A percentile compares a stretch with the other conserved stretches of the same genome.
Evolutionary conservation across 2,329 filamentous ascomycete genomes (phyloP).

Genomic region (Geoglossum cookeanum): DNA sequence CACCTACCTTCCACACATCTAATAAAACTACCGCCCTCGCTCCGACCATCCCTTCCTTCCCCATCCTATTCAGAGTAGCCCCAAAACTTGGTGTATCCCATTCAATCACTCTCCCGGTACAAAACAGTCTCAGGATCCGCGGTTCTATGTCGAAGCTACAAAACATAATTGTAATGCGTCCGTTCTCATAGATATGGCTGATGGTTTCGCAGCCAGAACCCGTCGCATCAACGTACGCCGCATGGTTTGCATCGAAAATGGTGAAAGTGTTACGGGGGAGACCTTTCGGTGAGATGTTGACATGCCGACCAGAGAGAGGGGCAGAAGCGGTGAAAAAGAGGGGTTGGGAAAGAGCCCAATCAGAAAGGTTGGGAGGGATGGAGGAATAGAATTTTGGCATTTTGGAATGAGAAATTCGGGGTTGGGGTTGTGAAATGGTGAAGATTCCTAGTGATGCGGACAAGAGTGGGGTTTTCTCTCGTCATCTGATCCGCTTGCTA

Average conservation of each 20-base stretch:
- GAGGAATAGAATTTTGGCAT: slow-evolving; percentile 42
- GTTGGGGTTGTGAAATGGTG: no score
- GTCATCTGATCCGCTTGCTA: no score
- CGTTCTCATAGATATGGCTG: slow-evolving; percentile 57
- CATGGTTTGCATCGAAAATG: slow-evolving; percentile 37
- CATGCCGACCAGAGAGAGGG: slow-evolving; percentile 44
- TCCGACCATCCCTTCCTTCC: slow-evolving; percentile 21
- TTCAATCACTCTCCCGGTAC: slow-evolving; percentile 38
- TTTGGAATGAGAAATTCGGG: background rate
- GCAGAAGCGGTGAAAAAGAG: slow-evolving; percentile 62
- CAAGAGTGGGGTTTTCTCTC: no score
- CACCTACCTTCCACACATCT: slow-evolving; percentile 36
- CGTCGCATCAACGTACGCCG: slow-evolving; percentile 54
- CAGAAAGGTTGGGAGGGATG: slow-evolving; percentile 34
- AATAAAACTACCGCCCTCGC: slow-evolving; percentile 41
- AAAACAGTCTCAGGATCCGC: slow-evolving; percentile 46
- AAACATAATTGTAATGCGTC: slow-evolving; percentile 56
- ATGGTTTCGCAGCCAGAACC: slow-evolving; percentile 63
- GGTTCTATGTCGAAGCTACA: slow-evolving; percentile 41
- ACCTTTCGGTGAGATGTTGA: slow-evolving; percentile 64
- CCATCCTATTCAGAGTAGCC: slow-evolving; percentile 20
- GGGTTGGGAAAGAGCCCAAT: slow-evolving; percentile 47
- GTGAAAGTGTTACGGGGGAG: slow-evolving; percentile 41
- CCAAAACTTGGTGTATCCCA: slow-evolving; percentile 29
- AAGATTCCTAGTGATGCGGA: no score